These are phyloP conservation scores for Plantago coronopus DNA, from an alignment of 305 asterid species.

Conservation along the genomic window DNA sequence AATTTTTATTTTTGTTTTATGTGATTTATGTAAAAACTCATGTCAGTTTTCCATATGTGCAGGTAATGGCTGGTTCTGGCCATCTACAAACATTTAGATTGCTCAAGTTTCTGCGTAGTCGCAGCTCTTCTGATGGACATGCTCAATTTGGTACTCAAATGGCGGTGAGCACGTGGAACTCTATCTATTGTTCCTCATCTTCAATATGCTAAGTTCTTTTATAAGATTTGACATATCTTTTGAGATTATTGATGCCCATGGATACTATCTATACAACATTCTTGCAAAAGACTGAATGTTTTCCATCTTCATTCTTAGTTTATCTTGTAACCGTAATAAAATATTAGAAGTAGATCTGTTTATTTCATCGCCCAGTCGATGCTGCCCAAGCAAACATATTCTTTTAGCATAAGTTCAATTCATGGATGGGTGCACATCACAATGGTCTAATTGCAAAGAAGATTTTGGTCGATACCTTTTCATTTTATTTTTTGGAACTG, in stretches of 20 bases:
- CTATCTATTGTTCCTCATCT: slow-evolving; percentile 14
- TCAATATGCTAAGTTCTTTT: not conserved
- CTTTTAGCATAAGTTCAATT: too few relatives aligned
- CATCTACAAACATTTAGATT: slow-evolving; percentile 77
- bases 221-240: not conserved
- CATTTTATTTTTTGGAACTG: too few relatives aligned
- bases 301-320: too few relatives aligned
- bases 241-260: not conserved
- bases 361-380: too few relatives aligned
- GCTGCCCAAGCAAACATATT: too few relatives aligned
- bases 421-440: too few relatives aligned
- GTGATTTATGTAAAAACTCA: slow-evolving; percentile 19
- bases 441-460: too few relatives aligned
- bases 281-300: too few relatives aligned
- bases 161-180: slow-evolving; percentile 64
- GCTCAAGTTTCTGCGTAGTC: slow-evolving; percentile 78
- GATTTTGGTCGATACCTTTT: too few relatives aligned
- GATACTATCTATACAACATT: not conserved
- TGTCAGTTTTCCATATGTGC: slow-evolving; percentile 27
- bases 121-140: slow-evolving; percentile 75
- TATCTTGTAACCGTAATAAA: too few relatives aligned
- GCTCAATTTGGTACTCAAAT: slow-evolving; percentile 76
- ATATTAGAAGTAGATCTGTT: too few relatives aligned
- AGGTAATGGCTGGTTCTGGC: slow-evolving; percentile 99
- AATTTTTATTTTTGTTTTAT: not conserved